Base-by-base conservation (phyloP, 495 filamentous ascomycete genomes). In the Tricharina praecox region DNA sequence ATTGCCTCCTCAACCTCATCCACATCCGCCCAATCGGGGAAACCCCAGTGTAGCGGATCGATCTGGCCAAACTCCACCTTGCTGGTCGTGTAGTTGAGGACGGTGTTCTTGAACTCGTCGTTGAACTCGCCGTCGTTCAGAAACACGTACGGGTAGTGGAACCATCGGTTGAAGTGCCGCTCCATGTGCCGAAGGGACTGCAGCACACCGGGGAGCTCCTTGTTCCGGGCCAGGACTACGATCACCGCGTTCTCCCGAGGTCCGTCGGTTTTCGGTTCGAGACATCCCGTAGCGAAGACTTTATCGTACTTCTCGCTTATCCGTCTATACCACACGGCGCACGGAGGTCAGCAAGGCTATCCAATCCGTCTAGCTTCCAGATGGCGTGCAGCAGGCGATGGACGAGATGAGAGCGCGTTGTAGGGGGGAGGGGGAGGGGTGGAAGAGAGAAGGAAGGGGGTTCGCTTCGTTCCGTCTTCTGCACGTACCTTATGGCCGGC, bases 121-220 rank as follows among this genome's bases (percentile, higher is more conserved):
- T 95, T 82, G 73, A 99, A 99, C 40, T 94, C 87, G 23, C 78
- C 92, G 60, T 99, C 90, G 64, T 99, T 99, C 51, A 99, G 69
- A 67, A 99, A 99, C 48, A 99, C 92, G 63, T 96, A 99, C 23
- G 90, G 90, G 63, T 99, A 99, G 64, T 95, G 73, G 63, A 85
- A 99, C 92, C 92, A 96, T 49, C 88, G 76, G 66, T 99, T 99
- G 75, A 99, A 99, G 62, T 99, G 90, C 50, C 90, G 75, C 68
- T 99, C 90, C 53, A 99, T 90, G 42, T 87, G 94, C 69, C 94
- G 95, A 53, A 99, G 73, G 7, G 87, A 95, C 67, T 95, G 82
- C 37, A 96, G 77, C 24, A 99, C 90, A 45, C 90, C 90, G 0
- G 93, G 85, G 50, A 99, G 58, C 66, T 99, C 90, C 72, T 93